Base-by-base conservation (phyloP, 441 rosid genomes). In the Biscutella auriculata region DNA sequence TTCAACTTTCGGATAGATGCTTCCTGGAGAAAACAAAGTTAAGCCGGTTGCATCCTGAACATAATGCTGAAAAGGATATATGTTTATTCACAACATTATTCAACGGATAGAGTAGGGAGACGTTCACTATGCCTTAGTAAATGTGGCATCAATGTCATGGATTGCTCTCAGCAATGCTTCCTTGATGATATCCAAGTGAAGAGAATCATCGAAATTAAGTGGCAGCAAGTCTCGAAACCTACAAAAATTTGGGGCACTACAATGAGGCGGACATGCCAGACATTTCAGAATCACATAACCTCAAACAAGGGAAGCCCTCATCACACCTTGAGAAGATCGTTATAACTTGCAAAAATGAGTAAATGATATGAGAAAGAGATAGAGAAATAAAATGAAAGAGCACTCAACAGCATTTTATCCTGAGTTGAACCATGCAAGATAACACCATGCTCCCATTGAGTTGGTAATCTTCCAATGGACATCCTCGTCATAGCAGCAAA, bases 131-230 rank as follows among this genome's bases (percentile, higher is more conserved):
- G 72, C 98, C 87, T 70, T 82, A 11, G 93, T 76, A 78, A 91
- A 91, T 56, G 81, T 78, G 54, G 80, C 74, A 76, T 91, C 98
- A 62, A 91, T 76, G 70, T 91, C 98, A 77, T 75, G 87, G 71
- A 88, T 81, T 37, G 98, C 88, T 73, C 96, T 77, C 73, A 82
- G 68, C 68, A 91, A 71, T 58, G 98, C 96, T 74, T 91, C 87
- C 75, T 80, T 91, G 57, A 92, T 73, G 50, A 92, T 76, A 66
- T 84, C 85, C 74, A 92, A 74, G 66, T 74, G 95, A 71, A 81
- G 81, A 69, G 91, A 80, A 74, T 80, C 81, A 66, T 77, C 88
- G 44, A 74, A 74, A 54, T 70, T 73, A 37, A 48, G 65, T 11
- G 82, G 84, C 44, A 71, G 65, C 1, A 83, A 68, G 59, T 79